Evolutionary conservation across 192 early-diverging fungal genomes (phyloP).

Genomic region (Oehlia diaphana): DNA sequence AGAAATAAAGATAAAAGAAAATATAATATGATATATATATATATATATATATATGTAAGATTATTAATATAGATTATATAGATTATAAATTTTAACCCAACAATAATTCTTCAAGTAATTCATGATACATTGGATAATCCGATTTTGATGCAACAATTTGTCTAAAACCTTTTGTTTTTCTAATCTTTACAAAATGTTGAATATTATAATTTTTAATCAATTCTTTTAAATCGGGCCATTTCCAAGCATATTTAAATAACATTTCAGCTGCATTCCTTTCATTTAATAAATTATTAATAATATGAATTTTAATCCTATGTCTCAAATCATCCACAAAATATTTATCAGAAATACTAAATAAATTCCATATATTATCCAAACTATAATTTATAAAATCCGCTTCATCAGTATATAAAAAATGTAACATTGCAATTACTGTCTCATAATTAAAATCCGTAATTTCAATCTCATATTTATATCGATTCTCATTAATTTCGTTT

Average conservation of each 20-base stretch:
- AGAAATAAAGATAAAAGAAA: not conserved
- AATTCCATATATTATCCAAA: not conserved
- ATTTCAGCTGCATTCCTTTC: constrained; percentile 10
- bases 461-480: not conserved
- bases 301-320: not conserved
- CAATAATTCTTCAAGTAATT: not conserved
- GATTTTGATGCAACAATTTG: not conserved
- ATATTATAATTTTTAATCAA: not conserved
- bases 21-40: too few species aligned
- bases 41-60: too few species aligned
- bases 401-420: constrained; percentile 16
- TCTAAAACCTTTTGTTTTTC: not conserved
- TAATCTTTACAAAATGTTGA: constrained; percentile 5
- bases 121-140: not conserved
- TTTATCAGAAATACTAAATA: constrained; percentile 16
- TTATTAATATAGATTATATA: too few species aligned
- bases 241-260: constrained; percentile 10
- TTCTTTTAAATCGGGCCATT: constrained; percentile 22
- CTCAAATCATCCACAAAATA: not conserved
- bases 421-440: not conserved
- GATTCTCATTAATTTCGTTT: not conserved
- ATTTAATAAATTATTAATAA: not conserved
- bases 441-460: constrained; percentile 11
- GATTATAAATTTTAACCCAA: not conserved
- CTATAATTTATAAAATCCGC: not conserved